Evolutionary conservation across 2,329 filamentous ascomycete genomes (phyloP).

Genomic region (Alternaria rosae): DNA sequence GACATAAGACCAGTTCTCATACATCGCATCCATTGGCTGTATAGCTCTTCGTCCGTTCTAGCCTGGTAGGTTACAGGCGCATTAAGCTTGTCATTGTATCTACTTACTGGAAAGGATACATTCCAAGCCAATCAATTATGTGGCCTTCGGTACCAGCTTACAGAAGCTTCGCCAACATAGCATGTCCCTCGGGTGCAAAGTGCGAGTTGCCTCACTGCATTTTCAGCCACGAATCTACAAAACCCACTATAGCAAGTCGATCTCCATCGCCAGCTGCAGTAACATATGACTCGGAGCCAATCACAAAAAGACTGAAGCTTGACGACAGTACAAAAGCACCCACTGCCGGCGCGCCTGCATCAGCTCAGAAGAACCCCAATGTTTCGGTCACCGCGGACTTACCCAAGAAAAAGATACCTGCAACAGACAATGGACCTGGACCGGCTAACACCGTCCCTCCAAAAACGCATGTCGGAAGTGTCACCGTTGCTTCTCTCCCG

Average conservation of each 20-base stretch:
- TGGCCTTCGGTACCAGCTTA: constrained; percentile 39
- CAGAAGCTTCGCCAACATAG: constrained; percentile 33
- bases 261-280: constrained; percentile 3
- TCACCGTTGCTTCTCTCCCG: constrained; percentile 16
- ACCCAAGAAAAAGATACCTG: constrained; percentile 18
- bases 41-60: neutral
- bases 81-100: neutral
- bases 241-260: constrained; percentile 4
- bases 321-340: constrained; percentile 22
- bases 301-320: constrained; percentile 44
- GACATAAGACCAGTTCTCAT: neutral
- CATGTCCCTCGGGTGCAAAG: constrained; percentile 59
- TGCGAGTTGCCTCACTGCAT: constrained; percentile 66
- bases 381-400: constrained; percentile 37
- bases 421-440: constrained; percentile 14
- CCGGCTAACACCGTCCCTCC: neutral
- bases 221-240: constrained; percentile 60
- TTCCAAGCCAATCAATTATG: constrained; percentile 23
- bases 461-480: constrained; percentile 12
- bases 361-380: constrained; percentile 12
- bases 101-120: constrained; percentile 18
- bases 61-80: constrained; percentile 20
- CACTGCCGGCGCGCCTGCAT: neutral
- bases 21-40: neutral
- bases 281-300: constrained; percentile 17